Percentiles rank a stretch among this genome's conserved stretches.
Conservation (phyloP, 2,329 filamentous ascomycete genomes). For the Diaporthe vexans region DNA sequence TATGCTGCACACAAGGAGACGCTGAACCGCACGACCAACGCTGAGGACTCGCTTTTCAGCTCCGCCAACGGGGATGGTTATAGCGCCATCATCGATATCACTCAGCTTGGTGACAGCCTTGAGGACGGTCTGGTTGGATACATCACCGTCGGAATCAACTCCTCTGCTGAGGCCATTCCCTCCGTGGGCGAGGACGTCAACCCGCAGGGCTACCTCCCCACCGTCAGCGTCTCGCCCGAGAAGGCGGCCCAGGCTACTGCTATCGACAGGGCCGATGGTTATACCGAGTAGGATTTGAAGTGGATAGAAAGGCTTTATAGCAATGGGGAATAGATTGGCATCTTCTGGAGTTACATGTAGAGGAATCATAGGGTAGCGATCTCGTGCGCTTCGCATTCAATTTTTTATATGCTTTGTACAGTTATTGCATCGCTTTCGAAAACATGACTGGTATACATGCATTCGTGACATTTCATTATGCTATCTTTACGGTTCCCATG, state of each 20-base stretch:
- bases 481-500: too few relatives aligned
- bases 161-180: slow-evolving; percentile 47
- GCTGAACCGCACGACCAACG: slow-evolving; percentile 59
- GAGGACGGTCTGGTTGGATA: slow-evolving; percentile 65
- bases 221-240: slow-evolving; percentile 33
- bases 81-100: slow-evolving; percentile 67
- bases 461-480: too few relatives aligned
- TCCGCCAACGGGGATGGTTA: slow-evolving; percentile 55
- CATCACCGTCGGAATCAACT: slow-evolving; percentile 64
- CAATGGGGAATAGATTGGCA: neutral
- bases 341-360: neutral
- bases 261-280: slow-evolving; percentile 20
- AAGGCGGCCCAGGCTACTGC: slow-evolving; percentile 28
- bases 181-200: slow-evolving; percentile 20
- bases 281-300: neutral
- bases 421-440: neutral
- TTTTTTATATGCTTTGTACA: neutral
- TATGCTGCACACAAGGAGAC: slow-evolving; percentile 56
- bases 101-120: slow-evolving; percentile 64
- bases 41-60: slow-evolving; percentile 54
- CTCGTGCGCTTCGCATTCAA: neutral
- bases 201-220: slow-evolving; percentile 17
- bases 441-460: neutral
- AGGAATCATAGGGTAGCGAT: neutral
- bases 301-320: neutral